Evolutionary conservation across 441 rosid genomes (phyloP).

Genomic region (Adansonia madagascariensis): DNA sequence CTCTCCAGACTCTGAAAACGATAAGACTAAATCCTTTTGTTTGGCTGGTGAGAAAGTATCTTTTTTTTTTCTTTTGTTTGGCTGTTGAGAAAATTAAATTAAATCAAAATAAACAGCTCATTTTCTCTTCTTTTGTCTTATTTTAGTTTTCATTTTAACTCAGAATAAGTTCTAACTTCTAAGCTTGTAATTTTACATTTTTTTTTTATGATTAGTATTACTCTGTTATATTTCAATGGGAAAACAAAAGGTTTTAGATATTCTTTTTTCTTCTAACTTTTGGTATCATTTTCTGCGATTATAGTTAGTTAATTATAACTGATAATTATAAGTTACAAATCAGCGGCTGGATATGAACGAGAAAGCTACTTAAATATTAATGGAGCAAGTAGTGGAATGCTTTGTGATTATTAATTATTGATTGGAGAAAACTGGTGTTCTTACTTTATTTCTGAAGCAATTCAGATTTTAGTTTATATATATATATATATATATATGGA

Average conservation of each 20-base stretch:
- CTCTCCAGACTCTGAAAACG: not conserved
- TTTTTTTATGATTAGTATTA: not conserved
- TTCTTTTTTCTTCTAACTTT: not conserved
- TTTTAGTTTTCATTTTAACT: not conserved
- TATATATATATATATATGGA: not conserved
- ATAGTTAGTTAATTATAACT: not conserved
- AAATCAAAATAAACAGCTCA: not conserved
- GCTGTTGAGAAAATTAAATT: slow-evolving; percentile 3
- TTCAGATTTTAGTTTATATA: not conserved
- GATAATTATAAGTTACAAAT: not conserved
- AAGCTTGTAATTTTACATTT: not conserved
- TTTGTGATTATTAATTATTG: not conserved
- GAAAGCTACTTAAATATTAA: not conserved
- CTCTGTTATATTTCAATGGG: not conserved
- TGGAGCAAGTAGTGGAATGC: not conserved
- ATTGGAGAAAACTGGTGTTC: not conserved
- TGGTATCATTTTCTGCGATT: not conserved
- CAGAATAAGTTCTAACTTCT: not conserved
- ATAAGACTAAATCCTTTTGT: not conserved
- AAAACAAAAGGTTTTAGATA: not conserved
- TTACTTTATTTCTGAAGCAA: not conserved
- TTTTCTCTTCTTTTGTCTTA: not conserved
- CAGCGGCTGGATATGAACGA: not conserved
- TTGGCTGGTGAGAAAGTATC: not conserved
- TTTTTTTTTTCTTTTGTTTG: not conserved